Conservation (phyloP, 495 filamentous ascomycete species). For the Jackrogersella minutella region DNA sequence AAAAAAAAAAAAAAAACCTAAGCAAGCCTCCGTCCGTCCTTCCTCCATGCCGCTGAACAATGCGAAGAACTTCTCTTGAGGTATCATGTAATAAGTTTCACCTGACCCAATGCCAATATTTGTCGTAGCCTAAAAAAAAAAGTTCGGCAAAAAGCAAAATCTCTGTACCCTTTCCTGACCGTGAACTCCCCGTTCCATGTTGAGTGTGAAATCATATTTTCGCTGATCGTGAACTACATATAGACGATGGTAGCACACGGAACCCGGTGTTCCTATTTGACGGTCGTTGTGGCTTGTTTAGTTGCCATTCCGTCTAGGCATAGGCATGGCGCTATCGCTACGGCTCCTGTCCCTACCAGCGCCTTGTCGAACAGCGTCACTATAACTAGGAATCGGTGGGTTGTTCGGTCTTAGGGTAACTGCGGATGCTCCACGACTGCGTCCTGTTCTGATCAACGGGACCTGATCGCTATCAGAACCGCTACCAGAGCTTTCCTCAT, state of each 20-base stretch:
- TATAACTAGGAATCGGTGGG: constrained; percentile 71
- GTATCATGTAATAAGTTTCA: constrained; percentile 38
- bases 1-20: constrained; percentile 12
- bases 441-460: constrained; percentile 47
- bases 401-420: constrained; percentile 54
- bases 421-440: constrained; percentile 53
- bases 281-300: constrained; percentile 4
- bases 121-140: constrained; percentile 33
- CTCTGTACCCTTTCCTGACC: constrained; percentile 28
- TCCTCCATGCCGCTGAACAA: constrained; percentile 22
- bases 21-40: constrained; percentile 9
- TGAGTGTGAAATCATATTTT: constrained; percentile 24
- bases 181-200: constrained; percentile 38
- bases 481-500: constrained; percentile 59
- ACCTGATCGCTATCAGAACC: constrained; percentile 57
- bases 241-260: constrained; percentile 28
- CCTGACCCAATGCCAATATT: constrained; percentile 38
- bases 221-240: constrained; percentile 28
- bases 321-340: constrained; percentile 48
- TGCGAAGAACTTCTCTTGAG: constrained; percentile 35
- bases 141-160: constrained; percentile 10
- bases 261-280: constrained; percentile 1
- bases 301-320: constrained; percentile 27
- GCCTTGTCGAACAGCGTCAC: constrained; percentile 65
- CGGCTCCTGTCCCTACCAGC: constrained; percentile 56